Evolutionary conservation across 148 eudicot species (phyloP).

Genomic region (Salicornia ramosissima): DNA sequence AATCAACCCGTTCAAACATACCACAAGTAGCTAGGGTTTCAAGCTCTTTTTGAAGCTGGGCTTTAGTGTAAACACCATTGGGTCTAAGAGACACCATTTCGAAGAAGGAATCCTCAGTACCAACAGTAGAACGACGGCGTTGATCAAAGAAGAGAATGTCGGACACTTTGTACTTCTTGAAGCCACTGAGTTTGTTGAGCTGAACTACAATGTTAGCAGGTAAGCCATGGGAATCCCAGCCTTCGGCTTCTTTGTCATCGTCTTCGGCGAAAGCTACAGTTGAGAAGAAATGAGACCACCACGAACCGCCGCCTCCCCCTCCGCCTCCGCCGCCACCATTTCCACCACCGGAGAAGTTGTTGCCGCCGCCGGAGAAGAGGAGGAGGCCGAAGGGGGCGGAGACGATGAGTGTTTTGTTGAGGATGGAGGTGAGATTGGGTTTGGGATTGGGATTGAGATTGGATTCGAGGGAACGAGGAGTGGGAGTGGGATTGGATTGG

Average conservation of each 20-base stretch:
- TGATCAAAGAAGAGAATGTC: slow-evolving; percentile 58
- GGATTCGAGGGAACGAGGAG: slow-evolving; percentile 14
- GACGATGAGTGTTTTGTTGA: slow-evolving; percentile 35
- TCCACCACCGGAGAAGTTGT: slow-evolving; percentile 24
- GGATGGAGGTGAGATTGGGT: not conserved
- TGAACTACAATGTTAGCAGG: slow-evolving; percentile 67
- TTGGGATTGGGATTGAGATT: not conserved
- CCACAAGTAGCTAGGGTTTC: slow-evolving; percentile 74
- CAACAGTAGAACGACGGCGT: slow-evolving; percentile 35
- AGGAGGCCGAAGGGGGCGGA: slow-evolving; percentile 34
- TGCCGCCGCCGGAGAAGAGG: slow-evolving; percentile 25
- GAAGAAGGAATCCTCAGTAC: slow-evolving; percentile 74
- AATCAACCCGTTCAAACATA: slow-evolving; percentile 82
- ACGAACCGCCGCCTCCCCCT: slow-evolving; percentile 35
- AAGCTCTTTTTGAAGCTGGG: slow-evolving; percentile 81
- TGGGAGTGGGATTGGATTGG: slow-evolving; percentile 1
- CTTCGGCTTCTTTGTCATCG: slow-evolving; percentile 36
- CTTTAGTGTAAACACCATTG: slow-evolving; percentile 66
- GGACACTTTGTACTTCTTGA: slow-evolving; percentile 70
- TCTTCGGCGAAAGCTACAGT: slow-evolving; percentile 51
- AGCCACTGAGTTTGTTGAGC: slow-evolving; percentile 66
- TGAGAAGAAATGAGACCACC: slow-evolving; percentile 49
- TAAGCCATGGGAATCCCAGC: slow-evolving; percentile 75
- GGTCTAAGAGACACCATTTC: slow-evolving; percentile 79
- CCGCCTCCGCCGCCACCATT: slow-evolving; percentile 40